Conservation (phyloP, 495 filamentous ascomycete species). For the Tuber borchii region DNA sequence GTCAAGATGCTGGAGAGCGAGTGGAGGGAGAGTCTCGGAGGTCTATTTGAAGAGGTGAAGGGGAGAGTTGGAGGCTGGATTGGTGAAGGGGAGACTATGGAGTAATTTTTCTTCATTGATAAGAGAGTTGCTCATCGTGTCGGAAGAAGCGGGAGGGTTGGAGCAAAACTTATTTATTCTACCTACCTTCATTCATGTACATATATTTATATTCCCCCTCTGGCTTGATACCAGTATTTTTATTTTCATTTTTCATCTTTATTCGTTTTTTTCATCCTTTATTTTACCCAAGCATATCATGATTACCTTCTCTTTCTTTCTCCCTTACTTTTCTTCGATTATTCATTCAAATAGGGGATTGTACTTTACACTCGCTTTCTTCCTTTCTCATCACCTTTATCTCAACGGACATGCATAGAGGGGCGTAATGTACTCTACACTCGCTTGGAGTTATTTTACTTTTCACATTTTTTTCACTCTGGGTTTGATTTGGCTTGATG, state of each 20-base stretch:
- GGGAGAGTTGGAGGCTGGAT: slow-evolving; percentile 42
- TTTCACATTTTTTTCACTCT: not conserved
- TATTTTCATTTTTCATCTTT: not conserved
- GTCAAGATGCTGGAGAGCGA: slow-evolving; percentile 70
- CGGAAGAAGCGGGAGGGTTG: not conserved
- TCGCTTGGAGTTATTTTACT: not conserved
- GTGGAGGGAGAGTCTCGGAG: slow-evolving; percentile 64
- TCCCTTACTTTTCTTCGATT: slow-evolving; percentile 9
- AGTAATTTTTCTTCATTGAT: not conserved
- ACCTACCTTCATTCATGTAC: slow-evolving; percentile 28
- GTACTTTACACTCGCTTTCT: slow-evolving; percentile 38
- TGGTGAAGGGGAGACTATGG: slow-evolving; percentile 28
- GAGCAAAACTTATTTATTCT: slow-evolving; percentile 1
- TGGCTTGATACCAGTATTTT: slow-evolving; percentile 23
- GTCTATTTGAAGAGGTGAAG: slow-evolving; percentile 52
- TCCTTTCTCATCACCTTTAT: slow-evolving; percentile 3
- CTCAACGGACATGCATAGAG: not conserved
- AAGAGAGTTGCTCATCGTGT: not conserved
- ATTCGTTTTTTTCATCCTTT: slow-evolving; percentile 10
- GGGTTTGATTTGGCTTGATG: not conserved
- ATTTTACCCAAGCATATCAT: slow-evolving; percentile 7
- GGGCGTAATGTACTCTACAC: slow-evolving; percentile 1
- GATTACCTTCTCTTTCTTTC: slow-evolving; percentile 21
- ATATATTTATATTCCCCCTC: slow-evolving; percentile 24
- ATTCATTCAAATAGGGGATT: slow-evolving; percentile 14